phyloP scores from a whole-genome alignment of 2,329 filamentous ascomycete species.

The Fusarium proliferatum region DNA sequence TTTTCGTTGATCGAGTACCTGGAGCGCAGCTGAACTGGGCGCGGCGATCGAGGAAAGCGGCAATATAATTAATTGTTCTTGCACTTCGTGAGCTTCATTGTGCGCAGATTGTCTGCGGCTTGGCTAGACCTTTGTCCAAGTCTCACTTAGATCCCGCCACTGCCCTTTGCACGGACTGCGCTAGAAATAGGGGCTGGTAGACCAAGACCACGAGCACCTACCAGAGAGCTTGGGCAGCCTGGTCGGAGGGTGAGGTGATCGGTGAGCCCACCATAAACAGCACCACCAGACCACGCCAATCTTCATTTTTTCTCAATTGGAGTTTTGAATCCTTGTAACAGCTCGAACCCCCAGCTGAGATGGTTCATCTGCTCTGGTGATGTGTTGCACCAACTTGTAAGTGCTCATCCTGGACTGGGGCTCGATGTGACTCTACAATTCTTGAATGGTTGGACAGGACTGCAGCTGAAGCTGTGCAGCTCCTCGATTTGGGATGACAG shows the following conservation, averaged over 20 bases:
- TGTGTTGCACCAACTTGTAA: slow-evolving; percentile 18
- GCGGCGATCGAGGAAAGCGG: slow-evolving; percentile 2
- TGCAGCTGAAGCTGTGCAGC: slow-evolving; percentile 18
- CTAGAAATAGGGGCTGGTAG: slow-evolving; percentile 39
- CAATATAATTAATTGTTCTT: slow-evolving; percentile 26
- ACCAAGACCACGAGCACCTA: slow-evolving; percentile 19
- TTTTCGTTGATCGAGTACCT: slow-evolving; percentile 27
- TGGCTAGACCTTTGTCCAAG: slow-evolving; percentile 27
- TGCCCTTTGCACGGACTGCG: slow-evolving; percentile 30
- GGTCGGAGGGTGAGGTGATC: slow-evolving; percentile 43
- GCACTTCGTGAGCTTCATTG: slow-evolving; percentile 26
- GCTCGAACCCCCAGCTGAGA: slow-evolving; percentile 33
- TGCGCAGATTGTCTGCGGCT: slow-evolving; percentile 23
- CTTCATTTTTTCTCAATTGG: slow-evolving; percentile 24
- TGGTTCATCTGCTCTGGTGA: slow-evolving; percentile 36
- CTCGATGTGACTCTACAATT: slow-evolving; percentile 24
- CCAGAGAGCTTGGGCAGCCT: slow-evolving; percentile 17
- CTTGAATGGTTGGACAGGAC: slow-evolving; percentile 28
- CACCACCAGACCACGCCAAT: slow-evolving; percentile 34
- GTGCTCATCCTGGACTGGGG: slow-evolving; percentile 3
- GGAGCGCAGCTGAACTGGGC: slow-evolving; percentile 31
- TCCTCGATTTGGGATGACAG: slow-evolving; percentile 15
- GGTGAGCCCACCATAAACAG: slow-evolving; percentile 40
- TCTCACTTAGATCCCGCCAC: slow-evolving; percentile 33
- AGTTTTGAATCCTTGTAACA: slow-evolving; percentile 22